Percentiles rank a stretch among this genome's conserved stretches.
Conservation (phyloP, 805 yeast genomes). For the Saturnispora hagleri region DNA sequence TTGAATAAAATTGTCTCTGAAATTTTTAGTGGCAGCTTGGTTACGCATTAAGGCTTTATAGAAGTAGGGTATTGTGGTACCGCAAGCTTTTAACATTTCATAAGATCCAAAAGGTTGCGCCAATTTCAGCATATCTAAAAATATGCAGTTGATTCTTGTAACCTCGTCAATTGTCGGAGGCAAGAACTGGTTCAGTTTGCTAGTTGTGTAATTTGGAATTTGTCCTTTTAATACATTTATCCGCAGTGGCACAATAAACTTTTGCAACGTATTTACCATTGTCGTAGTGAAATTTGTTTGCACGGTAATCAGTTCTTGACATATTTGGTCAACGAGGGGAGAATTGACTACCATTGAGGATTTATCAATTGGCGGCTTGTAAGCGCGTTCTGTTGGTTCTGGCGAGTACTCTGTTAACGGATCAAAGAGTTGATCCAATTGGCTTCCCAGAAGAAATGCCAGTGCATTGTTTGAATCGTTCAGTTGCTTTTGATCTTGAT, state of each 20-base stretch:
- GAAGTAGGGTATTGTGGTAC: constrained; percentile 77
- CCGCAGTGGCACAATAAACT: constrained; percentile 70
- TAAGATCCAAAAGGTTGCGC: constrained; percentile 63
- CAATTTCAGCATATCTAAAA: constrained; percentile 60
- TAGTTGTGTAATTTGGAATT: constrained; percentile 44
- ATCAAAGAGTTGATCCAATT: constrained; percentile 80
- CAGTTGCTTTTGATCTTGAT: constrained; percentile 30
- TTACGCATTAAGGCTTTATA: constrained; percentile 90
- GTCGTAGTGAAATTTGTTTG: constrained; percentile 70
- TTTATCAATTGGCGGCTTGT: constrained; percentile 44
- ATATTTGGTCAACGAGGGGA: constrained; percentile 39
- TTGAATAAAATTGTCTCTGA: constrained; percentile 36
- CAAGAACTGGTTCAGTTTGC: constrained; percentile 65
- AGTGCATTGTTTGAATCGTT: constrained; percentile 60
- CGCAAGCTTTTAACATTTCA: constrained; percentile 75
- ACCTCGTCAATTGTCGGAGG: constrained; percentile 96
- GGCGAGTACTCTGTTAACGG: constrained; percentile 90
- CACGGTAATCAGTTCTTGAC: constrained; percentile 56
- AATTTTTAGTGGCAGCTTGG: constrained; percentile 79
- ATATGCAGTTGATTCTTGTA: constrained; percentile 78
- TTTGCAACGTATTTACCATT: constrained; percentile 67
- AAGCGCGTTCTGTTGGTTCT: constrained; percentile 66
- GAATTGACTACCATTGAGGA: constrained; percentile 16
- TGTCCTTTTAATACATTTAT: constrained; percentile 52
- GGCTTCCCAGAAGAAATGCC: constrained; percentile 73